Base-by-base conservation (phyloP, 2,329 filamentous ascomycete genomes). In the Microsporum canis region DNA sequence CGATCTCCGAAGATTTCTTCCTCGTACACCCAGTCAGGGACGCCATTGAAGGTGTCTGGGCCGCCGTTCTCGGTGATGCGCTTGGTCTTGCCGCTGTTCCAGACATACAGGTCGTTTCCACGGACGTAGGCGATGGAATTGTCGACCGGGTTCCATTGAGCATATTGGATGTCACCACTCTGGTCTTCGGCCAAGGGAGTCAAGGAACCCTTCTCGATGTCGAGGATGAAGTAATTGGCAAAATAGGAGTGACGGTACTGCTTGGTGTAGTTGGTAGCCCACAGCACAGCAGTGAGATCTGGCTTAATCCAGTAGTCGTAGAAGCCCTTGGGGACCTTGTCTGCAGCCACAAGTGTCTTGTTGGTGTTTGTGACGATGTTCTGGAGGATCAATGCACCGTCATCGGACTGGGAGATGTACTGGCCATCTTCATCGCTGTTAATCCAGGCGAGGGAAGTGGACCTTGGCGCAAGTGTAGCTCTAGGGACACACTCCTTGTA, bases 11-110 rank as follows among this genome's bases (percentile, higher is more conserved):
- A 88, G 3, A 92, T 88, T 72, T 94, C 89, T 68, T 86, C 83
- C 69, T 92, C 88, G 69, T 94, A 95, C 0, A 96, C 91, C 91
- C 92, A 97, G 73, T 97, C 92, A 0, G 92, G 91, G 38, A 96
- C 85, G 17, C 91, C 91, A 68, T 96, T 95, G 75, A 96, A 88
- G 65, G 90, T 84, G 68, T 96, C 86, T 0, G 84, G 79, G 0
- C 91, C 89, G 17, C 92, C 91, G 69, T 96, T 91, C 51, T 79
- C 82, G 3, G 91, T 96, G 67, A 96, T 87, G 57, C 82, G 83
- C 1, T 76, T 77, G 12, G 83, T 73, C 2, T 78, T 75, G 33
- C 82, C 82, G 57, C 81, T 76, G 63, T 75, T 76, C 75, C 79
- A 82, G 59, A 87, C 70, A 71, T 80, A 88, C 0, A 88, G 71